Base-by-base conservation (phyloP, 345 rosid genomes). In the Brassica juncea region DNA sequence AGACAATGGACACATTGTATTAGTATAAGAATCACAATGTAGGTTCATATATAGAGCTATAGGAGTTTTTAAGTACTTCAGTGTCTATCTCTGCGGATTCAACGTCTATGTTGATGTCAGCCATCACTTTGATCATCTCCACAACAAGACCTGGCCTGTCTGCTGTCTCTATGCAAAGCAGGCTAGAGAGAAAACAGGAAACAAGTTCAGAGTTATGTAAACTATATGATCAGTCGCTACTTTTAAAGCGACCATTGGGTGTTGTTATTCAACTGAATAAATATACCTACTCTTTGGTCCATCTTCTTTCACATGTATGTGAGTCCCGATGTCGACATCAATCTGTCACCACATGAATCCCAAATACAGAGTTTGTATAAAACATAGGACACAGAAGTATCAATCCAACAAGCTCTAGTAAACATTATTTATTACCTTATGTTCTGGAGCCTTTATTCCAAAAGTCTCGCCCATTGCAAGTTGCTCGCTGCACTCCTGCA, bases 401-500 rank as follows among this genome's bases (percentile, higher is more conserved):
- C 19, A 37, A 49, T 74, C 66, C 67, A 31, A 75, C 59, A 66
- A 60, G 30, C 72, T 61, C 25, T 35, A 19, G 37, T 32, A 60
- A 58, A 72, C 6, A n/a, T 71, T 64, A 91, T 71, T 61, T 23
- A 23, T 23, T 23, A 92, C 99, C 96, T 94, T 92, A 70, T 88
- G 88, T 84, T 82, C 88, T 4, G 98, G 97, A 82, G 91, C 97
- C 83, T 86, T 86, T 81, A 92, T 82, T 84, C 99, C 98, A 84
- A 94, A 94, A 34, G 90, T 94, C 82, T 89, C 98, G n/a, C 99
- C 99, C 94, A 94, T 84, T 14, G 99, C 99, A 81, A 94, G 97
- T 77, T 82, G 88, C 79, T 79, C 86, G 52, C 99, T 92, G 44
- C 97, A 92, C 87, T 94, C 99, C 99, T 92, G 54, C 59, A 65